Evolutionary conservation across 306 rosid species (phyloP), one percentile per base, ranked within the genome.

Genomic region (Styphnolobium japonicum): DNA sequence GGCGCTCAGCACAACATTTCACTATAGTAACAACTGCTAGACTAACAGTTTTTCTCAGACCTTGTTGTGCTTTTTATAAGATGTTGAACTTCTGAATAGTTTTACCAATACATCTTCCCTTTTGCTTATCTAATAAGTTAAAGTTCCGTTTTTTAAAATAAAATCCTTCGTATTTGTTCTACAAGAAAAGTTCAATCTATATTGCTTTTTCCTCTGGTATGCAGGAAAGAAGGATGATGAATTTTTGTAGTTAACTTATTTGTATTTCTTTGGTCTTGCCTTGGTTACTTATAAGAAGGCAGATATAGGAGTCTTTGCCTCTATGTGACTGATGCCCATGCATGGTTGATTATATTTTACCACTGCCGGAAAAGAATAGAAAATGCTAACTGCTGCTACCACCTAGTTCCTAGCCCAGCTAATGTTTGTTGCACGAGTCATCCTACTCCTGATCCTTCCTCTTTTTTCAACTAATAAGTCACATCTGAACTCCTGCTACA

Each of bases 351-450:
- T 21, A 42, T 36, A 4, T 34, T 58, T 74, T 27, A 40, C 79
- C 19, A 46, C 48, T 75, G 69, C 63, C 33, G 77, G 81, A 75
- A 45, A 72, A 33, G 72, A 3, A 62, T 82, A 61, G 40, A 63
- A 53, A 74, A 58, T 2, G 37, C 14, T 4, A 39, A 9, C 12
- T 10, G 12, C 45, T 18, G 73, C 56, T 63, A 11, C 46, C 40
- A 57, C 73, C 42, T 10, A 42, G 46, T 43, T 43, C 51, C 19
- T 63, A 25, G 37, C 60, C 73, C 82, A 53, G 84, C 82, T 84
- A 64, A 73, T 81, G 61, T 67, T 25, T 66, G 37, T 72, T 75
- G 8, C 22, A 56, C 40, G 45, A 61, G 62, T 55, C 61, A 74
- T 57, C 65, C 29, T 81, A 37, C 37, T 68, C 19, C 72, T 55